Conservation (phyloP, 2,329 filamentous ascomycete species). For the Cordyceps militaris region DNA sequence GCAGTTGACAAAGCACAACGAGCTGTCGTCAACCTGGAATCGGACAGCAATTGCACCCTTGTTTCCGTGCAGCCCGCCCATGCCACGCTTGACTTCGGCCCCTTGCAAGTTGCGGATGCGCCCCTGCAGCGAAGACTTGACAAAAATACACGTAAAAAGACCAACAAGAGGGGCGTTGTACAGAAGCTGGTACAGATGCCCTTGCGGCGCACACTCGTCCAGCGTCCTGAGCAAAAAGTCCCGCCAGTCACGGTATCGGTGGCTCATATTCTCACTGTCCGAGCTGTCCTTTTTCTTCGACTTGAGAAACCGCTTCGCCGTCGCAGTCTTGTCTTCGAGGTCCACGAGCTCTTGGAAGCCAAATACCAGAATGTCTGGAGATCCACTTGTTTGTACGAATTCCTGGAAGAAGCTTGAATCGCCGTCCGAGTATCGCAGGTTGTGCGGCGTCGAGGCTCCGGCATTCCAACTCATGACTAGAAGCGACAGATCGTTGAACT, state of each 20-base stretch:
- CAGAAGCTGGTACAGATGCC: slow-evolving; percentile 74
- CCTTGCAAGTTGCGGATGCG: slow-evolving; percentile 71
- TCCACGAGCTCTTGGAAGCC: slow-evolving; percentile 99
- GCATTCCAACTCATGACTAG: slow-evolving; percentile 94
- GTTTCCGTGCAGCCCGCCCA: slow-evolving; percentile 93
- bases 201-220: slow-evolving; percentile 72
- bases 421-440: slow-evolving; percentile 60
- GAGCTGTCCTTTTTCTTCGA: slow-evolving; percentile 77
- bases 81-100: slow-evolving; percentile 87
- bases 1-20: slow-evolving; percentile 93
- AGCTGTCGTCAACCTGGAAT: slow-evolving; percentile 91
- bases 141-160: slow-evolving; percentile 91
- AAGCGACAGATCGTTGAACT: slow-evolving; percentile 73
- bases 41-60: slow-evolving; percentile 89
- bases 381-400: slow-evolving; percentile 65
- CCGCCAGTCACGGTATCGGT: slow-evolving; percentile 94
- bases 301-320: slow-evolving; percentile 90
- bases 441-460: slow-evolving; percentile 86
- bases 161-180: slow-evolving; percentile 85
- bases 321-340: slow-evolving; percentile 93
- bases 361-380: slow-evolving; percentile 87
- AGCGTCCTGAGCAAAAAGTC: slow-evolving; percentile 78
- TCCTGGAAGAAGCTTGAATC: slow-evolving; percentile 76
- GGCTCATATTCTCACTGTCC: slow-evolving; percentile 87
- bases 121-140: slow-evolving; percentile 70